These are phyloP conservation scores for Pyronema domesticum DNA, from an alignment of 495 filamentous ascomycete genomes.

Conservation along the genomic window DNA sequence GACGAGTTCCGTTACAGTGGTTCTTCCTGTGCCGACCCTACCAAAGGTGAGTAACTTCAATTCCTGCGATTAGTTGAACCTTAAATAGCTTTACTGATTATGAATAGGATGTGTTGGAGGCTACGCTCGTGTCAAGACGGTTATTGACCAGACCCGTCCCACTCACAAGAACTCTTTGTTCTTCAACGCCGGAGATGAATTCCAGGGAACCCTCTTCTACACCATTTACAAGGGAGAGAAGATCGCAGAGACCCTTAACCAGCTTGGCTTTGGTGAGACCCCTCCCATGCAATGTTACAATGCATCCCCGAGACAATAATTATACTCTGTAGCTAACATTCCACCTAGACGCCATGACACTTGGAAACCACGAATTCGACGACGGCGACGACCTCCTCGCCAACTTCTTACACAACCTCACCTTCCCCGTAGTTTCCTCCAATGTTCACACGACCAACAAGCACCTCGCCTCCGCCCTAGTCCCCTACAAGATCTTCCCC, in stretches of 20 bases:
- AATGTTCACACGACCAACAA: conserved; percentile 36
- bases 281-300: conserved; percentile 15
- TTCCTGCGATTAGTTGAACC: neutral
- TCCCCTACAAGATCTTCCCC: conserved; percentile 39
- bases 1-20: conserved; percentile 39
- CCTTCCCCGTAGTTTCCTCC: conserved; percentile 39
- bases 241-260: conserved; percentile 42
- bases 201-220: conserved; percentile 44
- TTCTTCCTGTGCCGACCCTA: conserved; percentile 34
- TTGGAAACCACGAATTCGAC: conserved; percentile 45
- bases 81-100: neutral
- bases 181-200: conserved; percentile 42
- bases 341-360: neutral
- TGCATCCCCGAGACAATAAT: neutral
- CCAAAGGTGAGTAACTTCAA: conserved; percentile 20
- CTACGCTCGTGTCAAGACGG: conserved; percentile 37
- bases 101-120: conserved; percentile 36
- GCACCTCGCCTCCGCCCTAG: conserved; percentile 35
- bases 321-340: neutral
- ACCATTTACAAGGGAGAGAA: conserved; percentile 41
- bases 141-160: conserved; percentile 34
- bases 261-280: conserved; percentile 41
- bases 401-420: conserved; percentile 31
- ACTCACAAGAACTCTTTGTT: conserved; percentile 35
- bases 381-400: conserved; percentile 19